phyloP scores from a whole-genome alignment of 1,284 basidiomycete species.

The Ustilago trichophora region DNA sequence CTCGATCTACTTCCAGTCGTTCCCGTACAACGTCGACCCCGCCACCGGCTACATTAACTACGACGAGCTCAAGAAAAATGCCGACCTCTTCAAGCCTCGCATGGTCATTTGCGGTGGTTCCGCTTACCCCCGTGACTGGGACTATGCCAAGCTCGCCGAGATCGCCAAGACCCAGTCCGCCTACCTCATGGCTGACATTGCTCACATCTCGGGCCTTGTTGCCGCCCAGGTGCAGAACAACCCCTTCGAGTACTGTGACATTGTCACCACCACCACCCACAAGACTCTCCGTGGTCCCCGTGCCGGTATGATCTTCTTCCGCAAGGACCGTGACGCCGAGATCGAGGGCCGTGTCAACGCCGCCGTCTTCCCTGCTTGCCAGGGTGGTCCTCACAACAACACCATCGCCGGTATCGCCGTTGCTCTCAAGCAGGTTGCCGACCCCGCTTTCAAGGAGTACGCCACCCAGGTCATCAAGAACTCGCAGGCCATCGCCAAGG shows the following conservation, averaged over 20 bases:
- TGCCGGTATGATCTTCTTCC: constrained; percentile 98
- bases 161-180: constrained; percentile 88
- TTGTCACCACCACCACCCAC: constrained; percentile 75
- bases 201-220: constrained; percentile 94
- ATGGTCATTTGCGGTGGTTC: constrained; percentile 97
- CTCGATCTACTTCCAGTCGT: constrained; percentile 99
- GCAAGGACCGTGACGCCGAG: constrained; percentile 86
- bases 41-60: constrained; percentile 91
- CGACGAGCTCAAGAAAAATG: constrained; percentile 81
- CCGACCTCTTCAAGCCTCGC: constrained; percentile 94
- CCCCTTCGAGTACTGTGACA: constrained; percentile 96
- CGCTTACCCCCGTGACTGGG: constrained; percentile 97
- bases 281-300: constrained; percentile 99
- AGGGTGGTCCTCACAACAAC: constrained; percentile 99
- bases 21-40: constrained; percentile 84
- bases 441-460: constrained; percentile 90
- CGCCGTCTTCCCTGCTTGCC: constrained; percentile 99
- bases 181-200: constrained; percentile 83
- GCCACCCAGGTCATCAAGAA: constrained; percentile 88
- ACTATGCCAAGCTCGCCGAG: constrained; percentile 76
- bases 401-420: constrained; percentile 96
- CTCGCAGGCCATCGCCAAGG: constrained; percentile 62
- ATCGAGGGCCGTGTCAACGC: constrained; percentile 96
- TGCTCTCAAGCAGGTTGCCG: constrained; percentile 89
- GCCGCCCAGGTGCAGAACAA: constrained; percentile 90